Evolutionary conservation across 192 early-diverging fungal species (phyloP), one percentile per base, ranked within the genome.

Genomic region (Lobosporangium transversale): DNA sequence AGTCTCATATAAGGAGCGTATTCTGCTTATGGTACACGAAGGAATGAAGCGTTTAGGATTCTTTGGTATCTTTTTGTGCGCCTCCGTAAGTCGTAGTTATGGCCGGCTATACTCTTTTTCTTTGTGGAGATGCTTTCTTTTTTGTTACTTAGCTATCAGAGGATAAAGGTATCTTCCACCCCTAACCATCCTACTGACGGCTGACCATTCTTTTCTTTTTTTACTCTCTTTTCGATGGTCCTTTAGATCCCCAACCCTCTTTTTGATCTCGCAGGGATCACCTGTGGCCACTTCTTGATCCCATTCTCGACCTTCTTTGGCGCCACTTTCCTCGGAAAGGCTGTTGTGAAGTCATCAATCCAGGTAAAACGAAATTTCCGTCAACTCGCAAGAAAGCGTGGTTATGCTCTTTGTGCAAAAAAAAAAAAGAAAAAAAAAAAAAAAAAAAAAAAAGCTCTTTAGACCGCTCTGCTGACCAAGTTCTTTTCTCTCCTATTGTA

Each of bases 251-350:
- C 97, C n/a, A 98, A 98, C 58, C 95, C 95, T 15, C 80, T 98
- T 43, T 98, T 98, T 80, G 97, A 98, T 64, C 85, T 98, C 35
- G 97, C 97, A 40, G 97, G 97, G 23, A 97, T 98, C 47, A 90
- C 95, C 5, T 97, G 95, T 68, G 97, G 97, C 0, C 92, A 94
- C 67, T 97, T 96, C 67, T 68, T 89, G 42, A 87, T 98, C 0
- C 94, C 95, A 20, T 97, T 98, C 73, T 83, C 86, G 70, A 98
- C 95, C 6, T 98, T 97, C 82, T 98, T 96, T 81, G 94, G 94
- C 1, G 97, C 97, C 0, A 98, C 97, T 4, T 89, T 98, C 54
- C 66, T 98, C 21, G 97, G 97, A 44, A 98, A 98, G 79, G 94
- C 97, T 0, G 68, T 92, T 27, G 83, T 98, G 50, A 98, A 98